A percentile compares a stretch with the other conserved stretches of the same genome.
Evolutionary conservation across 108 stramenopile genomes (phyloP).

Genomic region (Cyclotella cryptica): DNA sequence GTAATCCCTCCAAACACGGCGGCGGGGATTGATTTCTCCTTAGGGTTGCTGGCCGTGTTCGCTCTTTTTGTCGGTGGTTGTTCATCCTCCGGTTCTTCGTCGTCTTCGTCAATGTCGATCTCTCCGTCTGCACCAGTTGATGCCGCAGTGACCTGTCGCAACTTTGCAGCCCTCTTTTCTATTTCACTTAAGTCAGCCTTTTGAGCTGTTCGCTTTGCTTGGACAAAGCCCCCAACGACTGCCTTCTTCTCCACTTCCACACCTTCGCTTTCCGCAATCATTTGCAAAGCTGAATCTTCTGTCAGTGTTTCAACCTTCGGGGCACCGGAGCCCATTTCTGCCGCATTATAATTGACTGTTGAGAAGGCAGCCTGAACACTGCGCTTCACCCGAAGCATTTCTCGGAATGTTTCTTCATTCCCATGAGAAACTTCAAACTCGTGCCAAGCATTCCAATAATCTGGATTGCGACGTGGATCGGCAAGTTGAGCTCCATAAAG

Average conservation of each 20-base stretch:
- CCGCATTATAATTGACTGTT: slow-evolving; percentile 93
- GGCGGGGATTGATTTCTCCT: slow-evolving; percentile 70
- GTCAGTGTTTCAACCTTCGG: slow-evolving; percentile 63
- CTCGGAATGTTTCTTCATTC: slow-evolving; percentile 98
- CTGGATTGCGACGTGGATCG: slow-evolving; percentile 87
- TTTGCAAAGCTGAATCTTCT: slow-evolving; percentile 85
- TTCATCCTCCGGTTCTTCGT: slow-evolving; percentile 57
- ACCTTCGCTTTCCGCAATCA: slow-evolving; percentile 85
- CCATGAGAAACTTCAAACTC: slow-evolving; percentile 98
- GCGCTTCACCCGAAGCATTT: slow-evolving; percentile 95
- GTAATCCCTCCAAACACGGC: slow-evolving; percentile 84
- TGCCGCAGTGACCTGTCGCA: slow-evolving; percentile 66
- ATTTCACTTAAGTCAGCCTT: slow-evolving; percentile 82
- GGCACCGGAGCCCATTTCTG: slow-evolving; percentile 70
- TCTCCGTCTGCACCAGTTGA: slow-evolving; percentile 70
- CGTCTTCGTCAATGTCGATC: slow-evolving; percentile 80
- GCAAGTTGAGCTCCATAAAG: slow-evolving; percentile 96
- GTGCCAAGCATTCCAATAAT: slow-evolving; percentile 96
- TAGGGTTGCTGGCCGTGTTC: slow-evolving; percentile 37
- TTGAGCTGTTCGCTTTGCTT: slow-evolving; percentile 68
- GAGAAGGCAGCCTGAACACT: slow-evolving; percentile 93
- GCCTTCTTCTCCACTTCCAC: slow-evolving; percentile 57
- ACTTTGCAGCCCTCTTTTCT: slow-evolving; percentile 86
- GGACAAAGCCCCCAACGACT: slow-evolving; percentile 64
- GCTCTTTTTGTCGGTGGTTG: slow-evolving; percentile 12